Percentiles rank a stretch among this genome's conserved stretches.
Evolutionary conservation across 192 early-diverging fungal genomes (phyloP).

Genomic region (Backusella westeae): DNA sequence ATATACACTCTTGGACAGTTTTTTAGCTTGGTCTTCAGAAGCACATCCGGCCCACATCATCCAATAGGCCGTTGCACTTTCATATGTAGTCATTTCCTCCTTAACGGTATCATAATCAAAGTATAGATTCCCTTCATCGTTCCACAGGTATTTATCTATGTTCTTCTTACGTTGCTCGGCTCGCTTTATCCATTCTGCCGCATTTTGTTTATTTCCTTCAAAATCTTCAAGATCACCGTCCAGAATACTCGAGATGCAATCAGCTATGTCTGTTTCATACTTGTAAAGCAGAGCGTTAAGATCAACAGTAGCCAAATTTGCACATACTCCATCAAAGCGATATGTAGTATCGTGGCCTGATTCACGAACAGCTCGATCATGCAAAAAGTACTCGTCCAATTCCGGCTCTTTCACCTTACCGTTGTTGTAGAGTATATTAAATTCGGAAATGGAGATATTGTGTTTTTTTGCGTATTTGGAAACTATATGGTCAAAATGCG

Average conservation of each 20-base stretch:
- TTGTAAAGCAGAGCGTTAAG: constrained; percentile 93
- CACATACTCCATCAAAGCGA: constrained; percentile 87
- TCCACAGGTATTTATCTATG: constrained; percentile 87
- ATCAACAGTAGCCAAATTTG: constrained; percentile 90
- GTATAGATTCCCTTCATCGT: constrained; percentile 71
- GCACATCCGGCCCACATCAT: constrained; percentile 91
- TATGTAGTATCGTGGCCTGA: constrained; percentile 98
- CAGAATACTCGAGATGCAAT: constrained; percentile 61
- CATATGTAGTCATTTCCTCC: constrained; percentile 68
- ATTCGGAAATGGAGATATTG: constrained; percentile 69
- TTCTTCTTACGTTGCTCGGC: constrained; percentile 56
- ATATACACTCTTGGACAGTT: constrained; percentile 69
- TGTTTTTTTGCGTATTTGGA: constrained; percentile 71
- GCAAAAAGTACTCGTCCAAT: constrained; percentile 94
- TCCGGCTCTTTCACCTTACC: constrained; percentile 73
- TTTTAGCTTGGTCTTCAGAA: constrained; percentile 69
- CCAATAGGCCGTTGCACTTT: constrained; percentile 88
- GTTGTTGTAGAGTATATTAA: constrained; percentile 68
- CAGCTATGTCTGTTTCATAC: constrained; percentile 91
- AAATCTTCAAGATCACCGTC: constrained; percentile 43
- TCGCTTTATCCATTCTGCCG: constrained; percentile 62
- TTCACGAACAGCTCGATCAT: constrained; percentile 96
- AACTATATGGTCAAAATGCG: constrained; percentile 86
- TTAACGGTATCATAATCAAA: constrained; percentile 88
- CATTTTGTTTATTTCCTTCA: constrained; percentile 39